phyloP scores from a whole-genome alignment of 768 basidiomycete genomes.

The Lactarius hatsudake region DNA sequence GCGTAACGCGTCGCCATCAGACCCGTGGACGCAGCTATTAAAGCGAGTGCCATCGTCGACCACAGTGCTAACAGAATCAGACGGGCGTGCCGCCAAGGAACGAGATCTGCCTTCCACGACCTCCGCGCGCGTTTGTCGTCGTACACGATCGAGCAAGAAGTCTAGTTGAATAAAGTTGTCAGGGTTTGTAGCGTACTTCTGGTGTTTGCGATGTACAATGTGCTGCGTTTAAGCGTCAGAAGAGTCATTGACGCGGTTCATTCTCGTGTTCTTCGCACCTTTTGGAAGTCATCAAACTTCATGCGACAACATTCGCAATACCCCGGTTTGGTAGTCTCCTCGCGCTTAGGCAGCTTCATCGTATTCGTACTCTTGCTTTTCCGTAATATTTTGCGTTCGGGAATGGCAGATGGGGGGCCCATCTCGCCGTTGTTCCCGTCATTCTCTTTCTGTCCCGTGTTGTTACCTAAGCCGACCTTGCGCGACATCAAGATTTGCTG shows the following conservation, averaged over 20 bases:
- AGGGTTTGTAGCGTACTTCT: conserved; percentile 74
- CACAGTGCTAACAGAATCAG: not conserved
- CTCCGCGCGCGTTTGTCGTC: conserved; percentile 43
- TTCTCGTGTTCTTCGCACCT: conserved; percentile 47
- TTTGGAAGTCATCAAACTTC: conserved; percentile 85
- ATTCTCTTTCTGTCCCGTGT: conserved; percentile 32
- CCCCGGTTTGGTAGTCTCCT: conserved; percentile 87
- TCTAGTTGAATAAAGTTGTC: conserved; percentile 81
- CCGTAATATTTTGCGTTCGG: conserved; percentile 51
- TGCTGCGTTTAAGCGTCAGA: conserved; percentile 51
- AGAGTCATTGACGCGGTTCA: not conserved
- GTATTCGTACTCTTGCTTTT: conserved; percentile 84
- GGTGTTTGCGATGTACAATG: conserved; percentile 65
- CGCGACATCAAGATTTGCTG: conserved; percentile 69
- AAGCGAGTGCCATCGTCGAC: conserved; percentile 9
- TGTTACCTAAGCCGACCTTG: conserved; percentile 40
- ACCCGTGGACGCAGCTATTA: not conserved
- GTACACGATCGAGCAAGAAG: conserved; percentile 61
- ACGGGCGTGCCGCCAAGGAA: conserved; percentile 13
- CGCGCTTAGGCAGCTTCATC: conserved; percentile 67
- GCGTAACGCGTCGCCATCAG: not conserved
- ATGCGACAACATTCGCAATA: conserved; percentile 96
- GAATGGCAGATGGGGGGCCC: conserved; percentile 67
- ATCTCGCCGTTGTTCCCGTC: conserved; percentile 45
- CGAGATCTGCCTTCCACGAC: conserved; percentile 27